A percentile compares a stretch with the other conserved stretches of the same genome.
phyloP scores from a whole-genome alignment of 768 basidiomycete species.

The Mycena haematopus region DNA sequence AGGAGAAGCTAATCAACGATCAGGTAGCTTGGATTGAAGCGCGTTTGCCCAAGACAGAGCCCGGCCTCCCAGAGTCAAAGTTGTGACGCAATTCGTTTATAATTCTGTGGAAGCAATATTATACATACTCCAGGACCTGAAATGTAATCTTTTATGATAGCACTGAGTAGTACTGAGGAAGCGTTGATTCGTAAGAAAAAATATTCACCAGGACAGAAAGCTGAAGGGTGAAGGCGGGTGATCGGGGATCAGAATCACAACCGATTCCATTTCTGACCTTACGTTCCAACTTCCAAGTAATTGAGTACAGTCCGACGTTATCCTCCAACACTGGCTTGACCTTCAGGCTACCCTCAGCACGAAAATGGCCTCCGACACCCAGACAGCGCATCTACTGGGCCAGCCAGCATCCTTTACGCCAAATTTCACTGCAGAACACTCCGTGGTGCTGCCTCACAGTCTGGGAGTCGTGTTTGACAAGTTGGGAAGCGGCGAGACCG shows the following conservation, averaged over 20 bases:
- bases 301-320: no score
- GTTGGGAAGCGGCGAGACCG: background rate
- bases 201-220: no score
- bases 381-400: background rate
- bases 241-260: no score
- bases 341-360: no score
- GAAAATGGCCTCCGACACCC: slow-evolving; percentile 1
- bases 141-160: no score
- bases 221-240: no score
- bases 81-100: background rate
- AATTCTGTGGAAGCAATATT: slow-evolving; percentile 8
- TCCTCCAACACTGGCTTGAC: no score
- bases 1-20: slow-evolving; percentile 62
- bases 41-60: slow-evolving; percentile 29
- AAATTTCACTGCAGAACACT: slow-evolving; percentile 1
- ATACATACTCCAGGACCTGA: no score
- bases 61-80: slow-evolving; percentile 16
- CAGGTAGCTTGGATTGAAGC: slow-evolving; percentile 58
- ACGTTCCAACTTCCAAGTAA: no score
- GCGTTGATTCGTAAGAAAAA: no score
- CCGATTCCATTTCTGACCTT: no score
- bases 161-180: no score
- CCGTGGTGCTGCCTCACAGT: background rate
- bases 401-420: background rate
- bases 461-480: background rate